A percentile compares a stretch with the other conserved stretches of the same genome.
Evolutionary conservation across 2,329 filamentous ascomycete species (phyloP).

Genomic region (Ophiostoma quercus): DNA sequence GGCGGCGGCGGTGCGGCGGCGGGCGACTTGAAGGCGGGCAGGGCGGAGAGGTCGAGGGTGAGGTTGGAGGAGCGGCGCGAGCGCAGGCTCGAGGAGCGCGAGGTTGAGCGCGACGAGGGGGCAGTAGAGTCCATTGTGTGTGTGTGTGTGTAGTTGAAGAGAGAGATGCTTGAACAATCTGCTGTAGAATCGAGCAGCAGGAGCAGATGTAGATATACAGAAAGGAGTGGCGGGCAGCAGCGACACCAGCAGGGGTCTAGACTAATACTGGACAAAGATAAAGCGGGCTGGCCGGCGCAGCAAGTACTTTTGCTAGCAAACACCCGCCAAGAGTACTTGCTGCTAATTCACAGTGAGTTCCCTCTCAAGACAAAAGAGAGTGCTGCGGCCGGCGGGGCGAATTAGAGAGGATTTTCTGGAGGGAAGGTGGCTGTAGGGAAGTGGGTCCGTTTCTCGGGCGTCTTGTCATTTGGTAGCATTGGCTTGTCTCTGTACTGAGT

Average conservation of each 20-base stretch:
- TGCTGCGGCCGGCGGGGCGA: conserved; percentile 13
- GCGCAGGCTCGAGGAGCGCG: conserved; percentile 38
- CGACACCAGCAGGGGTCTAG: background rate
- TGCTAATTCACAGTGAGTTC: background rate
- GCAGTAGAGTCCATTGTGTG: background rate
- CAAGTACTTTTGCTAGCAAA: background rate
- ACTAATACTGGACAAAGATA: background rate
- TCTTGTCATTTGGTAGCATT: background rate
- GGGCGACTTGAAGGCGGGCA: conserved; percentile 48
- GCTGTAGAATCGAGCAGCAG: background rate
- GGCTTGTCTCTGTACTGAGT: background rate
- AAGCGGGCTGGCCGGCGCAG: conserved; percentile 7
- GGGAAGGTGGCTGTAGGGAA: conserved; percentile 1
- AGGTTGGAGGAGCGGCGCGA: conserved; percentile 42
- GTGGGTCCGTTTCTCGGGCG: background rate
- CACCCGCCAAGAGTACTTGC: background rate
- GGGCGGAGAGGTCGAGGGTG: conserved; percentile 66
- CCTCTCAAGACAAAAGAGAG: background rate
- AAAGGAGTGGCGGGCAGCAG: background rate
- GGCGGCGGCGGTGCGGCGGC: conserved; percentile 42
- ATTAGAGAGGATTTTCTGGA: background rate
- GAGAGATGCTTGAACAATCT: too few species aligned
- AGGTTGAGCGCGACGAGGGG: conserved; percentile 12
- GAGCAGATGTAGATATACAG: background rate
- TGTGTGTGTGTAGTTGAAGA: background rate